Evolutionary conservation across 495 filamentous ascomycete genomes (phyloP).

Genomic region (Xylona heveae): DNA sequence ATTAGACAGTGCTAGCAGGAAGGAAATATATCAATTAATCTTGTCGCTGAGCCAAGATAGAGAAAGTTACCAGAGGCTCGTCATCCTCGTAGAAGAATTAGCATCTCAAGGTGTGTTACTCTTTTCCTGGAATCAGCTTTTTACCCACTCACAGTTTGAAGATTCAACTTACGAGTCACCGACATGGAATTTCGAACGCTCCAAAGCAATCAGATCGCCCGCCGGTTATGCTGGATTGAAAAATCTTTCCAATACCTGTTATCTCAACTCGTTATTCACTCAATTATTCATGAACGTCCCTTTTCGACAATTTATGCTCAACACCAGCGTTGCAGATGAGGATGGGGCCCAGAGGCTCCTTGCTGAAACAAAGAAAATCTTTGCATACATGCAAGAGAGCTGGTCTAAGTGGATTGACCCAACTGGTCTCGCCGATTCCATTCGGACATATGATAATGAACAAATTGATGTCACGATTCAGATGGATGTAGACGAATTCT

Average conservation of each 20-base stretch:
- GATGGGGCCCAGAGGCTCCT: conserved; percentile 44
- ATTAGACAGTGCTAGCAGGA: conserved; percentile 32
- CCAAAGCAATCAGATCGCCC: conserved; percentile 44
- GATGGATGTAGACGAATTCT: conserved; percentile 98
- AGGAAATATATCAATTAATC: conserved; percentile 41
- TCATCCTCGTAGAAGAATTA: conserved; percentile 31
- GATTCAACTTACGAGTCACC: conserved; percentile 35
- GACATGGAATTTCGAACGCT: conserved; percentile 36
- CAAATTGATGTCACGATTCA: conserved; percentile 75
- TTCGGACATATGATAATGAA: conserved; percentile 66
- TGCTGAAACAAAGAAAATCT: conserved; percentile 55
- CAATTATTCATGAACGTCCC: conserved; percentile 93
- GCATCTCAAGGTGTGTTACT: conserved; percentile 23
- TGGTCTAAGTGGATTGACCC: conserved; percentile 53
- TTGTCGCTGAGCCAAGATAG: conserved; percentile 34
- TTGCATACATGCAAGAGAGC: conserved; percentile 69
- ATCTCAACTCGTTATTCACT: conserved; percentile 85
- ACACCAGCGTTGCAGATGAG: conserved; percentile 31
- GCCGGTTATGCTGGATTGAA: conserved; percentile 65
- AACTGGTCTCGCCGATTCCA: conserved; percentile 43
- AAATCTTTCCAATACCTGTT: conserved; percentile 94
- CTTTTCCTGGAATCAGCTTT: conserved; percentile 6
- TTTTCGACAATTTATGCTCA: conserved; percentile 71
- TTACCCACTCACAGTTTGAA: conserved; percentile 9
- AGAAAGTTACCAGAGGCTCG: conserved; percentile 23